Percentiles rank a stretch among this genome's conserved stretches.
These are phyloP conservation scores for Teunomyces atbi DNA, from an alignment of 805 yeast genomes.

Conservation along the genomic window DNA sequence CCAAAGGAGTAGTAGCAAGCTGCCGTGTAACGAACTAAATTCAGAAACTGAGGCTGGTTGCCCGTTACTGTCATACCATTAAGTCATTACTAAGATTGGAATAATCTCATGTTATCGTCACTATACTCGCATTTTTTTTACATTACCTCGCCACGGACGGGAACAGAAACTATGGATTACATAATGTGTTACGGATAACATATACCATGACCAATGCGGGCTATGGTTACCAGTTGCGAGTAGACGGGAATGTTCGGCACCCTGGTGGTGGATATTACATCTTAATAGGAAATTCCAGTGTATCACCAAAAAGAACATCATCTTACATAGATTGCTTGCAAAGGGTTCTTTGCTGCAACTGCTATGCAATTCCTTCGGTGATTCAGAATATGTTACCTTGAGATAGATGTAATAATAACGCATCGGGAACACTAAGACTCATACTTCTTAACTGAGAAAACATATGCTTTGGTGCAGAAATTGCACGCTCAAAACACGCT, in stretches of 20 bases:
- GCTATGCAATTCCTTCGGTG: too few species aligned
- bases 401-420: not conserved
- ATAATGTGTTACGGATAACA: not conserved
- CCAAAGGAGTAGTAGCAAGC: not conserved
- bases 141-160: too few species aligned
- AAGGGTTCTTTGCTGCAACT: not conserved
- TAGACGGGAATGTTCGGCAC: not conserved
- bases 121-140: too few species aligned
- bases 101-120: not conserved
- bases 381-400: not conserved
- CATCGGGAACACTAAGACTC: not conserved
- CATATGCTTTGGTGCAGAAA: not conserved
- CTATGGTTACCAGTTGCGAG: not conserved
- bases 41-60: not conserved
- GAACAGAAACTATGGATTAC: not conserved
- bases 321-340: not conserved
- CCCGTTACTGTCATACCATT: not conserved
- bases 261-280: not conserved
- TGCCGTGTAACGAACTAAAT: not conserved
- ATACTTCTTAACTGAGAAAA: not conserved
- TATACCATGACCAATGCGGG: not conserved
- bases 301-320: not conserved
- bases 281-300: not conserved
- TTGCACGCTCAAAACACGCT: not conserved
- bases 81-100: not conserved